A percentile compares a stretch with the other conserved stretches of the same genome.
Conservation (phyloP, 2,329 filamentous ascomycete species). For the Triangularia setosa region DNA sequence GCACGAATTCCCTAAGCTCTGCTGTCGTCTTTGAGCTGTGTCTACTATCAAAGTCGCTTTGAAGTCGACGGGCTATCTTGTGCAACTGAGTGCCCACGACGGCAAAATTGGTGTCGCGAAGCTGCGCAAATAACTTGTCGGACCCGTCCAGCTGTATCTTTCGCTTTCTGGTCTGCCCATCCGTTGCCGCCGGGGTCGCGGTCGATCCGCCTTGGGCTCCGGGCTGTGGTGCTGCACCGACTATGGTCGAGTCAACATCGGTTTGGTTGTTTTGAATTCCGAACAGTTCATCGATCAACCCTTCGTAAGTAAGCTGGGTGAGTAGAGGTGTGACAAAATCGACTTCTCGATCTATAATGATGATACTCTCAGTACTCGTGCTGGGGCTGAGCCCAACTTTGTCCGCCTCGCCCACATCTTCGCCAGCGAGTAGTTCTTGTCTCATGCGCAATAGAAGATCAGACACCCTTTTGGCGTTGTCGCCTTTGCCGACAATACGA, state of each 20-base stretch:
- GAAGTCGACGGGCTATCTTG: slow-evolving; percentile 81
- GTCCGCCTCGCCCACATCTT: slow-evolving; percentile 60
- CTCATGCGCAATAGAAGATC: slow-evolving; percentile 88
- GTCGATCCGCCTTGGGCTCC: slow-evolving; percentile 45
- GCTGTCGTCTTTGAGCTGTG: slow-evolving; percentile 83
- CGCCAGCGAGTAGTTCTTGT: slow-evolving; percentile 78
- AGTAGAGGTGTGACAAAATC: slow-evolving; percentile 90
- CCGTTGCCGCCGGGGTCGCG: slow-evolving; percentile 41
- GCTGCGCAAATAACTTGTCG: slow-evolving; percentile 81
- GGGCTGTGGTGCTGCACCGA: slow-evolving; percentile 65
- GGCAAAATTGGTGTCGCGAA: slow-evolving; percentile 91
- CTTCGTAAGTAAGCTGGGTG: slow-evolving; percentile 95
- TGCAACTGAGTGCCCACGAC: slow-evolving; percentile 87
- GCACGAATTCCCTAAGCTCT: slow-evolving; percentile 93
- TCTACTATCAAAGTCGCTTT: slow-evolving; percentile 80
- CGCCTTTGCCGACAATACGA: slow-evolving; percentile 89
- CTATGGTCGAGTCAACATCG: slow-evolving; percentile 85
- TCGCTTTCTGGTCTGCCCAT: slow-evolving; percentile 65
- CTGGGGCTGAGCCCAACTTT: slow-evolving; percentile 76
- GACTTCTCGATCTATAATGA: slow-evolving; percentile 92
- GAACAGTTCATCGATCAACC: slow-evolving; percentile 89
- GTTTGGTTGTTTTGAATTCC: slow-evolving; percentile 89
- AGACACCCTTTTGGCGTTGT: slow-evolving; percentile 84
- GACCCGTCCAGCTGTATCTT: slow-evolving; percentile 86
- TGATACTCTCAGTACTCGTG: slow-evolving; percentile 80